Evolutionary conservation across 1,284 basidiomycete genomes (phyloP), one percentile per base, ranked within the genome.

Genomic region (Gomphus sp.): DNA sequence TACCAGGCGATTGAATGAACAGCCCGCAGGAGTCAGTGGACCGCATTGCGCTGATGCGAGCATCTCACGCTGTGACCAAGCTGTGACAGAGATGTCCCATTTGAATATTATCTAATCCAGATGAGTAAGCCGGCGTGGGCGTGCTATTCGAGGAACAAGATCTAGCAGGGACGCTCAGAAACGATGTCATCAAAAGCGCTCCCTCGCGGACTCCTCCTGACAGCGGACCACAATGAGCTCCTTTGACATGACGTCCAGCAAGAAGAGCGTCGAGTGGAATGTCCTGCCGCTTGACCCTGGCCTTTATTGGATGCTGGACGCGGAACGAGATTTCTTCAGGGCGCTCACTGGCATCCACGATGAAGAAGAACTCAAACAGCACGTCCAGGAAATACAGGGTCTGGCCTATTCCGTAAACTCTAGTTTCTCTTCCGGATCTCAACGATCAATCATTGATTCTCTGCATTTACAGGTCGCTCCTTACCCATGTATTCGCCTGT

Each of bases 401-500:
- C 34, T 28, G 10, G 55, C 55, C 18, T 60, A 60, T 33, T 33
- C 50, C n/a, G 58, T 55, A 11, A 34, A 39, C 12, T 12, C 53
- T 31, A 12, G 4, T 43, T 18, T 16, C 18, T 18, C 18, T 28
- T 31, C 11, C 14, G n/a, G 56, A n/a, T 31, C 33, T 37, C 45
- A 25, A 4, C 33, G 14, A 18, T 37, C 14, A 34, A 37, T 44
- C 18, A 45, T 33, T 44, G 33, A 36, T 36, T 3, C 36, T 33
- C 8, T 22, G n/a, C 47, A 49, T 12, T 10, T 50, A 10, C 4
- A 57, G 55, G 34, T 57, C 12, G 31, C 31, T 25, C 59, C 59
- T n/a, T 60, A 60, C 34, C 59, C 59, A n/a, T 60, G 55, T 34
- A 60, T 60, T n/a, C 54, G 48, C 10, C 34, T 55, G 12, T 52